These are phyloP conservation scores for Pleurotus djamor DNA, from an alignment of 768 basidiomycete species.

Conservation along the genomic window DNA sequence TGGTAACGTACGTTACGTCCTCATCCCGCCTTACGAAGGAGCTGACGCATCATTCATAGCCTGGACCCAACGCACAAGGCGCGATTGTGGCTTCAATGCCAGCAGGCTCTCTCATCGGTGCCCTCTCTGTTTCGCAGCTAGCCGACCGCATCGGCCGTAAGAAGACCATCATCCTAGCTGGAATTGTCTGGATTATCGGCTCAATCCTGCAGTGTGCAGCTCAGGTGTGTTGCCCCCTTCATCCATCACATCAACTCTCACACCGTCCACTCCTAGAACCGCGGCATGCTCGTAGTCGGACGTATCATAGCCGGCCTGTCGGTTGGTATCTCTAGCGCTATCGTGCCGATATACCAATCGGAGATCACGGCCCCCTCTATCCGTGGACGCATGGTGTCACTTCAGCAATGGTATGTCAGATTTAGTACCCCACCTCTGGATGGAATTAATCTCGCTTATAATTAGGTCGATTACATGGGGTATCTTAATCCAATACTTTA, in stretches of 20 bases:
- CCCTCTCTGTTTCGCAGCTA: slow-evolving; percentile 58
- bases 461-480: slow-evolving; percentile 70
- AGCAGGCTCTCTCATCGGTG: slow-evolving; percentile 67
- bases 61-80: slow-evolving; percentile 56
- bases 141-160: slow-evolving; percentile 69
- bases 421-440: background rate
- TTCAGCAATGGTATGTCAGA: slow-evolving; percentile 64
- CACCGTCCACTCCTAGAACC: slow-evolving; percentile 43
- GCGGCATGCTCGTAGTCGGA: slow-evolving; percentile 73
- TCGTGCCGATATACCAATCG: slow-evolving; percentile 75
- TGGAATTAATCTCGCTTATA: background rate
- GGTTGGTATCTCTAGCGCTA: slow-evolving; percentile 62
- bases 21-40: background rate
- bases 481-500: slow-evolving; percentile 73
- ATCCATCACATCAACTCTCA: slow-evolving; percentile 4
- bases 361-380: slow-evolving; percentile 72
- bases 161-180: slow-evolving; percentile 62
- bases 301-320: slow-evolving; percentile 68
- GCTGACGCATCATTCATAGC: slow-evolving; percentile 19
- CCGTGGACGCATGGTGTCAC: slow-evolving; percentile 71
- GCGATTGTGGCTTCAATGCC: slow-evolving; percentile 82
- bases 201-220: slow-evolving; percentile 69
- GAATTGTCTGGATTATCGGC: slow-evolving; percentile 72
- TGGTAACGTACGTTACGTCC: slow-evolving; percentile 4
- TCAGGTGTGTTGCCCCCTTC: slow-evolving; percentile 24